Percentiles rank a stretch among this genome's conserved stretches.
phyloP scores from a whole-genome alignment of 495 filamentous ascomycete genomes.

The Penicillium chermesinum region DNA sequence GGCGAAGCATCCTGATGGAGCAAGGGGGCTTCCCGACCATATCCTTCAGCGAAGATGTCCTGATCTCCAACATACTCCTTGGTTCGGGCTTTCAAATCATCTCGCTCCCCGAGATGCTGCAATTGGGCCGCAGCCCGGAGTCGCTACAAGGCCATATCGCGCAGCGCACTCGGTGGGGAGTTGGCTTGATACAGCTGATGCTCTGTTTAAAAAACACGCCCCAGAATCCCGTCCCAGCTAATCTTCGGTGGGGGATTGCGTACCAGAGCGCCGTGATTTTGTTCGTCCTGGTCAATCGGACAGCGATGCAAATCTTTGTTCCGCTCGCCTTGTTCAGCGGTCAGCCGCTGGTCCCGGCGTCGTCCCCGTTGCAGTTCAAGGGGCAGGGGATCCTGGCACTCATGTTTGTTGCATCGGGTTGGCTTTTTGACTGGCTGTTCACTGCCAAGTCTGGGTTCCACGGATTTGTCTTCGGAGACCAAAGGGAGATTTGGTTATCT shows the following conservation, averaged over 20 bases:
- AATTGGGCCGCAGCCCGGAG: slow-evolving; percentile 49
- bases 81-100: slow-evolving; percentile 40
- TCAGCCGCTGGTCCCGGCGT: slow-evolving; percentile 10
- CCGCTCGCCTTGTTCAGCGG: slow-evolving; percentile 19
- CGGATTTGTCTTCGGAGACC: slow-evolving; percentile 22
- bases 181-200: slow-evolving; percentile 35
- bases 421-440: slow-evolving; percentile 26
- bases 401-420: slow-evolving; percentile 14
- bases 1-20: slow-evolving; percentile 37
- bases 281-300: slow-evolving; percentile 11
- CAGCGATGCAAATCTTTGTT: slow-evolving; percentile 18
- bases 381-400: slow-evolving; percentile 18
- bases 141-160: slow-evolving; percentile 45
- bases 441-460: slow-evolving; percentile 12
- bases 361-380: slow-evolving; percentile 2
- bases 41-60: slow-evolving; percentile 48
- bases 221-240: slow-evolving; percentile 8
- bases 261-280: slow-evolving; percentile 24
- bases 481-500: slow-evolving; percentile 36
- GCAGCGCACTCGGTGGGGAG: slow-evolving; percentile 45
- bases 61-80: slow-evolving; percentile 41
- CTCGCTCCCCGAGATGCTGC: slow-evolving; percentile 45
- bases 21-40: slow-evolving; percentile 47
- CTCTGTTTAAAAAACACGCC: slow-evolving; percentile 13
- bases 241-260: slow-evolving; percentile 24